Conservation (phyloP, 257 asterid species). For the Knoxia roxburghii region DNA sequence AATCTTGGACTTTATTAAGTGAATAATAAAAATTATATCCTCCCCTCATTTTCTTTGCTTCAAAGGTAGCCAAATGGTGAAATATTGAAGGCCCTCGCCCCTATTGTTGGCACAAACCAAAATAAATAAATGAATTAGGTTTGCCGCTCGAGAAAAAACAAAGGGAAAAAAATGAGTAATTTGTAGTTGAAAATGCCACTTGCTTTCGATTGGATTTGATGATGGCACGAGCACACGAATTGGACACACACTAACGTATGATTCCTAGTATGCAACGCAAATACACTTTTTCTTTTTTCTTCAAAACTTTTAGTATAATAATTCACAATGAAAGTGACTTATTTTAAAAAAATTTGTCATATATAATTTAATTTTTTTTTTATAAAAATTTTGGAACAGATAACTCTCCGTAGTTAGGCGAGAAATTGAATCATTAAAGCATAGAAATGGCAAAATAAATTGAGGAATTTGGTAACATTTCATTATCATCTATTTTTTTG, state of each 20-base stretch:
- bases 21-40: not conserved
- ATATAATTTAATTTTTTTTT: too few species aligned
- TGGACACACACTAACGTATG: not conserved
- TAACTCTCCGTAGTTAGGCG: not conserved
- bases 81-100: too few species aligned
- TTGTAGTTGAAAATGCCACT: not conserved
- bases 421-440: too few species aligned
- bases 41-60: too few species aligned
- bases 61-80: not conserved
- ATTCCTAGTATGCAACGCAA: slow-evolving; percentile 1
- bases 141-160: too few species aligned
- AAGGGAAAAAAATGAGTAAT: too few species aligned
- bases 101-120: too few species aligned
- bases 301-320: too few species aligned
- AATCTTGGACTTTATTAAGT: not conserved
- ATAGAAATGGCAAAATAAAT: not conserved
- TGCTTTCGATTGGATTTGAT: not conserved
- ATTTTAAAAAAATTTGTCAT: too few species aligned
- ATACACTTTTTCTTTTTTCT: not conserved
- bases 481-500: not conserved
- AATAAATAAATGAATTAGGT: too few species aligned
- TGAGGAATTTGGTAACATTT: not conserved
- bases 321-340: too few species aligned
- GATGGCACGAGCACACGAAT: not conserved
- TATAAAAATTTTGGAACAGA: too few species aligned